phyloP scores from a whole-genome alignment of 1,139 yeast genomes.

The Saccharomyces hybrid region DNA sequence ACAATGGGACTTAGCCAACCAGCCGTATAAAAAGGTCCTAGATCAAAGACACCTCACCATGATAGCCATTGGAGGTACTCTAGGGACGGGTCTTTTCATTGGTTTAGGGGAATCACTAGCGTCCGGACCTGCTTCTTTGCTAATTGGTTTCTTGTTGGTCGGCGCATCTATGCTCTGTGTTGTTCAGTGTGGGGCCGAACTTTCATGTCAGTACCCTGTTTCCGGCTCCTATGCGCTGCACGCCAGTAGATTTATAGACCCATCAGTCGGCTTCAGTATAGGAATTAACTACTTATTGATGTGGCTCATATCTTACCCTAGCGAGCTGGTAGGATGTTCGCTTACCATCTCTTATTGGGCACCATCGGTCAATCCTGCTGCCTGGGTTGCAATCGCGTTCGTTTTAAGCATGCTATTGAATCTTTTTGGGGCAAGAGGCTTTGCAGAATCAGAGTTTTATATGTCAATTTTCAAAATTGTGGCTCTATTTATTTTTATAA shows the following conservation, averaged over 20 bases:
- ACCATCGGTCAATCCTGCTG: constrained; percentile 22
- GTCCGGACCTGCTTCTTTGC: constrained; percentile 53
- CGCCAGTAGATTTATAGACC: constrained; percentile 57
- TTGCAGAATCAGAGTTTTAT: constrained; percentile 61
- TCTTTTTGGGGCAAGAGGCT: constrained; percentile 55
- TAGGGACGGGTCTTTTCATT: constrained; percentile 71
- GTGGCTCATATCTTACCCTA: constrained; percentile 63
- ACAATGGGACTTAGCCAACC: not conserved
- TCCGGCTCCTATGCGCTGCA: constrained; percentile 66
- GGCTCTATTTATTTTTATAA: constrained; percentile 58
- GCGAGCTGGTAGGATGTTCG: constrained; percentile 66
- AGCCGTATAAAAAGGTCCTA: constrained; percentile 1
- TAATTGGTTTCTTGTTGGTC: constrained; percentile 48
- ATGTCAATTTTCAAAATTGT: constrained; percentile 53
- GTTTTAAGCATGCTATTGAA: constrained; percentile 48
- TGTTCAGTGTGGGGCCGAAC: constrained; percentile 61
- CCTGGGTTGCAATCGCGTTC: constrained; percentile 51
- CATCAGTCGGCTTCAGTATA: constrained; percentile 67
- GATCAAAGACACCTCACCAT: constrained; percentile 18
- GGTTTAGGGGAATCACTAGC: constrained; percentile 57
- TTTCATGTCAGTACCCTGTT: constrained; percentile 60
- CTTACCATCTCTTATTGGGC: constrained; percentile 60
- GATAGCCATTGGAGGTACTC: constrained; percentile 73
- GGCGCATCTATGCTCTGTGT: constrained; percentile 55
- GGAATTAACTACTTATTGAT: constrained; percentile 66